Evolutionary conservation across 1,284 basidiomycete species (phyloP), one percentile per base, ranked within the genome.

Genomic region (Cryptococcus sp.): DNA sequence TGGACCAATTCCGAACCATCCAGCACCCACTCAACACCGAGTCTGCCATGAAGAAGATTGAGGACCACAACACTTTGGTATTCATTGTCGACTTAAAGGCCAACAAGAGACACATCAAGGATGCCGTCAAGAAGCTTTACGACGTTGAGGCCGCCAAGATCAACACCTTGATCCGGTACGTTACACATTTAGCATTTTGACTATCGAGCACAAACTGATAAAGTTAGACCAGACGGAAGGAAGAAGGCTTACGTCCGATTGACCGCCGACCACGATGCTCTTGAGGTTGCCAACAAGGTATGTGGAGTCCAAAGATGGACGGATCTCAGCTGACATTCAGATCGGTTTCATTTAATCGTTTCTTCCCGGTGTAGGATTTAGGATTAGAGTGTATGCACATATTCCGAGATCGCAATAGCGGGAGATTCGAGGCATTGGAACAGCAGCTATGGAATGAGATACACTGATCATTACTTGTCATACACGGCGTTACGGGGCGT

Each of bases 21-120:
- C 84, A 93, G 57, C 88, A 78, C 77, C 81, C 81, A 34, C 72
- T 82, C 60, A 80, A 79, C 77, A 82, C 81, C 56, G 81, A 80
- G 75, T 75, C 72, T 36, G 79, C 79, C 60, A 80, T 80, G 79
- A 80, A 80, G 83, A 97, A 98, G 85, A 98, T 98, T 63, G 94
- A 98, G 82, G 94, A 98, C 79, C 86, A 97, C 82, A 98, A 98
- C 82, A 98, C 94, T 42, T 84, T 98, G 55, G 93, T 98, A 58
- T 98, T 98, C 82, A 88, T 98, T 63, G 91, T 96, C 50, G 93
- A 98, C 78, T 76, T 97, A 76, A 86, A 85, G 74, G 82, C 79
- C 85, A 98, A 98, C 86, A 98, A 98, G 85, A 85, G 91, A 55
- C 91, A 97, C 78, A 98, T 98, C 80, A 94, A 93, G 84, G 91